Evolutionary conservation across 352 stramenopile species (phyloP), one percentile per base, ranked within the genome.

Genomic region (Phytophthora pisi): DNA sequence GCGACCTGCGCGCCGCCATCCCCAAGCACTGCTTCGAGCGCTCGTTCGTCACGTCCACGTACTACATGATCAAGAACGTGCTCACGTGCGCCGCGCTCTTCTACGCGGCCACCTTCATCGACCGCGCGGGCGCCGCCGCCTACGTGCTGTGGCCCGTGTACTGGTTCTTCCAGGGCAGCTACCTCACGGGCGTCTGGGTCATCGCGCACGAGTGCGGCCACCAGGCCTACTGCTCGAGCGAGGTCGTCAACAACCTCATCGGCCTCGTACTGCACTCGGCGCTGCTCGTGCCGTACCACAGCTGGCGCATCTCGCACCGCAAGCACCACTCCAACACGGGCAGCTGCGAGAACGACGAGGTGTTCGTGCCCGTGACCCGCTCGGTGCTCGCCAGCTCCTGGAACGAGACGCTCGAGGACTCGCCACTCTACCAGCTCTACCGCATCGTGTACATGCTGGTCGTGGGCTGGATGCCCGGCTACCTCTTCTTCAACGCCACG

Each of bases 251-350:
- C 82, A 98, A 99, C 73, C 54, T 91, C 46, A 89, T 99, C 51
- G 97, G 97, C 6, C 97, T 98, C 68, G 77, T 99, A 59, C 80
- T 98, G 40, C 97, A 99, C 85, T 98, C 98, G 71, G 86, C 89
- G 30, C 82, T 99, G 38, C 86, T 99, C 31, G 97, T 99, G 65
- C 97, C 97, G 8, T 99, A 99, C 92, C 98, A 99, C 90, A 98
- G 91, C 56, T 99, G 97, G 97, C 91, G 97, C 68, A 92, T 97
- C 74, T 97, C 91, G 43, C 96, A 99, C 85, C 95, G 93, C 47
- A 89, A 97, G 42, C 96, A 99, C 82, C 96, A 98, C 84, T 98
- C 98, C 55, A 95, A 98, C 83, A 97, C 98, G 47, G 94, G 90
- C 26, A 95, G 79, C 64, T 97, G 88, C 72, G 93, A 98, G 68